A percentile compares a stretch with the other conserved stretches of the same genome.
phyloP scores from a whole-genome alignment of 116 monocot species.

The Phalaenopsis hybrid region DNA sequence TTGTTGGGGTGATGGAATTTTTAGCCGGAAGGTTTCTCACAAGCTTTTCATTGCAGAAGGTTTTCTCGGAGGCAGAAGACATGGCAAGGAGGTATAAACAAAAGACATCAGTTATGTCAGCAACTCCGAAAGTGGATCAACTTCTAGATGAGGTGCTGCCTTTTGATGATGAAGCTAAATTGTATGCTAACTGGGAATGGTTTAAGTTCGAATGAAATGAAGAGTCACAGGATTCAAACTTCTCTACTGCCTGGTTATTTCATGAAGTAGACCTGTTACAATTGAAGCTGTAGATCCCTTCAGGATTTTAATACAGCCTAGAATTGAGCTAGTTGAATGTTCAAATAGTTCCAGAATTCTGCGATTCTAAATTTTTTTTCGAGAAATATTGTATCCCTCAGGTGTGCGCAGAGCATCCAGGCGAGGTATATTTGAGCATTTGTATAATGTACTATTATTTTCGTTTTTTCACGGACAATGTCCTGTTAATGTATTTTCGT shows the following conservation, averaged over 20 bases:
- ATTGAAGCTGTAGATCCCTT: not conserved
- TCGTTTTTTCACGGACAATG: no score
- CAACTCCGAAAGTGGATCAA: conserved; percentile 15
- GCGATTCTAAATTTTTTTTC: no score
- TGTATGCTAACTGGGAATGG: conserved; percentile 90
- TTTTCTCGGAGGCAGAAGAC: conserved; percentile 78
- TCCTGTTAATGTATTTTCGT: not conserved
- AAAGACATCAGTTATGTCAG: conserved; percentile 23
- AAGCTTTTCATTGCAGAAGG: conserved; percentile 41
- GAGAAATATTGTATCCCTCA: not conserved
- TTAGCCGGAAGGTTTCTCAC: conserved; percentile 53
- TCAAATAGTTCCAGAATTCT: no score
- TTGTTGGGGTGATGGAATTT: not conserved
- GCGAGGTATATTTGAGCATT: not conserved
- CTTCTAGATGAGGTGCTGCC: conserved; percentile 27
- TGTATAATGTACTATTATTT: no score
- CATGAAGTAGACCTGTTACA: not conserved
- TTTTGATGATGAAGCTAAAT: conserved; percentile 61
- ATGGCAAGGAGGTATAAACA: conserved; percentile 66
- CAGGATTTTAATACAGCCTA: no score
- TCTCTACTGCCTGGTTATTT: not conserved
- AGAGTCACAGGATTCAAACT: not conserved
- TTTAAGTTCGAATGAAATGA: conserved; percentile 57
- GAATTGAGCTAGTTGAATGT: no score
- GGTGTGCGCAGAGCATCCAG: not conserved